Base-by-base conservation (phyloP, 257 asterid species). In the Eustoma russellianum region DNA sequence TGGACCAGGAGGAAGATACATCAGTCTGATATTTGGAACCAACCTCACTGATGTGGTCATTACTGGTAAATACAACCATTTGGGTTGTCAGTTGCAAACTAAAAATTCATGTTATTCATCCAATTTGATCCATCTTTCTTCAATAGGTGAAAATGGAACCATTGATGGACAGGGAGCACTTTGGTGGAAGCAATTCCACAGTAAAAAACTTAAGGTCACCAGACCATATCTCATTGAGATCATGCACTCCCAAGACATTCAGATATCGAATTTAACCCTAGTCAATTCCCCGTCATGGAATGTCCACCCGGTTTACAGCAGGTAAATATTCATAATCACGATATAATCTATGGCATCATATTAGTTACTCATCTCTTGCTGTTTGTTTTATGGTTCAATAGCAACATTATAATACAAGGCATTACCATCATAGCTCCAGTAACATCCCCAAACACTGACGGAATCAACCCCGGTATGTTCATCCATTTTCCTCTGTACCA, bases 391-490 rank as follows among this genome's bases (percentile, higher is more conserved):
- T 38, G 43, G 5, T 7, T 38, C 12, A 38, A 38, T 88, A 88
- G 95, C 60, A 75, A 86, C 61, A 70, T 89, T 47, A 62, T 89
- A 12, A 71, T 89, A 28, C 84, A 86, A 77, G 86, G 94, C 52
- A 67, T 89, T 18, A 89, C 97, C 53, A 83, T 89, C 55, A 59
- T 76, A 43, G 97, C 97, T 56, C 97, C 97, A 34, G 68, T 79
- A 1, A 77, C 85, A 48, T 86, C 95, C n/a, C 97, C 97, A 34
- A 86, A 89, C 62, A 89, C 97, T 43, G 97, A 89, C 69, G 95
- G 97, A 41, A 83, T 86, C 59, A 74, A 86, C 57, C 97, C 95
- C 62, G 97, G 95, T 85, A 9, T 13, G 44, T 63, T 17, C 18
- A 7, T 16, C 47, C 14, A n/a, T 45, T 13, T 41, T 52, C 5